Evolutionary conservation across 495 filamentous ascomycete species (phyloP), one percentile per base, ranked within the genome.

Genomic region (Penicillium arizonense): DNA sequence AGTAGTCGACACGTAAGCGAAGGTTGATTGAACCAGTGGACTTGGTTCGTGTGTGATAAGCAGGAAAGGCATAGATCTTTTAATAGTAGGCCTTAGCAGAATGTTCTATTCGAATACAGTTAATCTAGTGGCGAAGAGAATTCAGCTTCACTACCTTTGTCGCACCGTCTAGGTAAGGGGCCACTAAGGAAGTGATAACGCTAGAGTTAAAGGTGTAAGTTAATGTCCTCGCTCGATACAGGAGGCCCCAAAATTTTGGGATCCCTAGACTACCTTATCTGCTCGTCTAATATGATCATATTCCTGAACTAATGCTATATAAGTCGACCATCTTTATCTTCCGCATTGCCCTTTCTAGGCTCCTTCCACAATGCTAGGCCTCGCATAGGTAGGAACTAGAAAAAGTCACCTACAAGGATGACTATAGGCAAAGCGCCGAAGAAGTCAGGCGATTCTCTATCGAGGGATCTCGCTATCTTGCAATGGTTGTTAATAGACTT

Each of bases 1-100:
- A 26, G 24, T 26, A 1, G 24, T 26, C 24, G 24, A 26, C 24
- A 26, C 24, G 24, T 26, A 26, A 26, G 24, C 24, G 24, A 26
- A 26, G 24, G 24, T 26, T 26, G 24, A 26, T 2, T 26, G 2
- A 2, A 26, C 24, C 2, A 26, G 24, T 26, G 24, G 24, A 26
- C 24, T 26, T 26, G 2, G 24, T 26, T 26, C 24, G 24, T 26
- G 24, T 56, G 44, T 59, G 52, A 14, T 26, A 12, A 6, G 56
- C 37, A 26, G 53, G 38, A 45, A 56, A 56, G 14, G 43, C 34
- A 35, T 44, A 56, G 39, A 59, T 56, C 40, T 34, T 56, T 21
- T 59, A 45, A 37, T 10, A 46, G 18, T 40, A 11, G 5, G 47
- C n/a, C 28, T 16, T 14, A 23, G 48, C 48, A 54, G 53, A 57